A percentile compares a stretch with the other conserved stretches of the same genome.
Conservation (phyloP, 148 eudicot species). For the Persicaria tinctoria region DNA sequence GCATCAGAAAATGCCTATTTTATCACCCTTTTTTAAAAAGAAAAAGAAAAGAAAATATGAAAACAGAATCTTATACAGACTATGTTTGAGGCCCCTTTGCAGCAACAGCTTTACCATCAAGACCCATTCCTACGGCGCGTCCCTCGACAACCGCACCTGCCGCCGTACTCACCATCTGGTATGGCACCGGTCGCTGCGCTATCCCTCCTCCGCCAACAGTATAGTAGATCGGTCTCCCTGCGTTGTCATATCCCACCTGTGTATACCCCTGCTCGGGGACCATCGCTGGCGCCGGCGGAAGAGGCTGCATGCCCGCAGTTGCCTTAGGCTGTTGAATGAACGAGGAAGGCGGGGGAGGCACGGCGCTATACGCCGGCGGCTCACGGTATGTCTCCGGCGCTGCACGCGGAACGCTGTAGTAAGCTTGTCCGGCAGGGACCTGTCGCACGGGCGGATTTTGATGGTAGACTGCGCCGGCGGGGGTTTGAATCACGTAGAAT, state of each 20-base stretch:
- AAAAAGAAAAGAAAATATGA: neutral
- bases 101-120: neutral
- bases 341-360: neutral
- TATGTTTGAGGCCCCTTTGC: conserved; percentile 7
- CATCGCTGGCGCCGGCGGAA: neutral
- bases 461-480: neutral
- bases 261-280: conserved; percentile 6
- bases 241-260: conserved; percentile 6
- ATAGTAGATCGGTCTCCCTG: conserved; percentile 13
- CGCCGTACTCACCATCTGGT: neutral
- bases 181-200: neutral
- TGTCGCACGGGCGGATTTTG: neutral
- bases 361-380: neutral
- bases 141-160: neutral
- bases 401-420: conserved; percentile 8
- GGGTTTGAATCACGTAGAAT: conserved; percentile 54
- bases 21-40: no score
- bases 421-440: neutral
- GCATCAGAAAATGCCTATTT: neutral
- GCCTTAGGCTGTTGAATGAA: neutral
- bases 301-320: neutral
- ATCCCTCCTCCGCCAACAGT: neutral
- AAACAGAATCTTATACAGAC: neutral
- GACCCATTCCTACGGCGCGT: conserved; percentile 8
- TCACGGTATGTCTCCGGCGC: neutral